These are phyloP conservation scores for Phytopythium vexans DNA, from an alignment of 352 stramenopile genomes.

Conservation along the genomic window DNA sequence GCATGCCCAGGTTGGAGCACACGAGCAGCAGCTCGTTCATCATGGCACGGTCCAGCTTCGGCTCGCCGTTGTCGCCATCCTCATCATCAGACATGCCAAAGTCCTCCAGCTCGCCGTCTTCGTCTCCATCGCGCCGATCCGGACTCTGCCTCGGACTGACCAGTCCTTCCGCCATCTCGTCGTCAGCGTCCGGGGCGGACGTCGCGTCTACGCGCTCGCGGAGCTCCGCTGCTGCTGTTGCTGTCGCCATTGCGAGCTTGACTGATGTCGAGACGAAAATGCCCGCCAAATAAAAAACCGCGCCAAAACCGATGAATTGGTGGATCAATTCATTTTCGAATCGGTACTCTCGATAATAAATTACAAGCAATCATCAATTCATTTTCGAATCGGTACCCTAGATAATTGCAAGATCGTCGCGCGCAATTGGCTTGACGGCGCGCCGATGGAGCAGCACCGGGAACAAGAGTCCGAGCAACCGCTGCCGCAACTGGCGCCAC, in stretches of 20 bases:
- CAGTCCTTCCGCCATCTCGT: not conserved
- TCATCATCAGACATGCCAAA: constrained; percentile 57
- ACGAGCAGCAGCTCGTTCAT: constrained; percentile 87
- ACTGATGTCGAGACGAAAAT: not conserved
- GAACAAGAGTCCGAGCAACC: constrained; percentile 8
- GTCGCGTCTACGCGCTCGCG: constrained; percentile 6
- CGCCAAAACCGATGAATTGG: constrained; percentile 3
- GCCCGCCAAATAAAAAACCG: constrained; percentile 15
- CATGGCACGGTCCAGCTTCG: constrained; percentile 69
- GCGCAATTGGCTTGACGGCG: not conserved
- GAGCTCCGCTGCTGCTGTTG: not conserved
- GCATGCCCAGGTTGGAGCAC: constrained; percentile 85
- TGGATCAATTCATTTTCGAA: no score
- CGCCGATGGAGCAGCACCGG: constrained; percentile 11
- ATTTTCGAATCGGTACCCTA: no score
- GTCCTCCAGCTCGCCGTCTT: constrained; percentile 53
- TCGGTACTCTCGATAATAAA: no score
- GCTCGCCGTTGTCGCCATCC: constrained; percentile 16
- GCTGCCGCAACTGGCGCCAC: not conserved
- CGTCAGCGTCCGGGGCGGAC: not conserved
- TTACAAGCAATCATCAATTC: no score
- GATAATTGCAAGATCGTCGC: not conserved
- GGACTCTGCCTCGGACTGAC: not conserved
- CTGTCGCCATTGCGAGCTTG: constrained; percentile 12
- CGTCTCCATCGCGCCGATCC: constrained; percentile 10